phyloP scores from a whole-genome alignment of 495 filamentous ascomycete genomes.

The Pseudotulostoma volvatum region DNA sequence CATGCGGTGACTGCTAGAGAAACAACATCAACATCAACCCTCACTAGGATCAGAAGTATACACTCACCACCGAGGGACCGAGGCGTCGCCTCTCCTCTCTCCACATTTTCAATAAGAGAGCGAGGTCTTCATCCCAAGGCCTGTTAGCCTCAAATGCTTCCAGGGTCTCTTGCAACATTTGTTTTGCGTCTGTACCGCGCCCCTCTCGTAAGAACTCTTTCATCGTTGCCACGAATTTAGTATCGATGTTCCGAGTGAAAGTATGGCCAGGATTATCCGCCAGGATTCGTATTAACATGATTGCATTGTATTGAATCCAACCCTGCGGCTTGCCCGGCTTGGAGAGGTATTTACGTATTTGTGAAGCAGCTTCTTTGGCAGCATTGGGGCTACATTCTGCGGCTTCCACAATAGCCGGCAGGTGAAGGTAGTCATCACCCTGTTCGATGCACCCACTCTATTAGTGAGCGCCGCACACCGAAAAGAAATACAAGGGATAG shows the following conservation, averaged over 20 bases:
- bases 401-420: constrained; percentile 87
- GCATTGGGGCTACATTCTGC: constrained; percentile 84
- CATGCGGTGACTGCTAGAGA: no score
- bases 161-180: constrained; percentile 74
- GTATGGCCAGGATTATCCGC: constrained; percentile 78
- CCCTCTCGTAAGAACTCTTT: constrained; percentile 62
- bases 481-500: no score
- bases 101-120: constrained; percentile 64
- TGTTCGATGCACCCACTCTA: no score
- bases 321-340: constrained; percentile 45
- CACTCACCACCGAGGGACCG: neutral
- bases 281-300: constrained; percentile 91
- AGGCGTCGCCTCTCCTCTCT: constrained; percentile 53
- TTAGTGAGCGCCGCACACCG: neutral
- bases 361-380: constrained; percentile 55
- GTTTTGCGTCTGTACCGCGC: constrained; percentile 58
- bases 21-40: no score
- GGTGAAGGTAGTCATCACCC: constrained; percentile 78
- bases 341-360: constrained; percentile 68
- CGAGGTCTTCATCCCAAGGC: constrained; percentile 53
- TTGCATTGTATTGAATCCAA: constrained; percentile 79
- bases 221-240: constrained; percentile 56
- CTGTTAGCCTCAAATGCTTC: constrained; percentile 54
- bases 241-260: constrained; percentile 75
- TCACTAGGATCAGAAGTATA: no score